Evolutionary conservation across 1,284 basidiomycete species (phyloP).

Genomic region (Puccinia polysora): DNA sequence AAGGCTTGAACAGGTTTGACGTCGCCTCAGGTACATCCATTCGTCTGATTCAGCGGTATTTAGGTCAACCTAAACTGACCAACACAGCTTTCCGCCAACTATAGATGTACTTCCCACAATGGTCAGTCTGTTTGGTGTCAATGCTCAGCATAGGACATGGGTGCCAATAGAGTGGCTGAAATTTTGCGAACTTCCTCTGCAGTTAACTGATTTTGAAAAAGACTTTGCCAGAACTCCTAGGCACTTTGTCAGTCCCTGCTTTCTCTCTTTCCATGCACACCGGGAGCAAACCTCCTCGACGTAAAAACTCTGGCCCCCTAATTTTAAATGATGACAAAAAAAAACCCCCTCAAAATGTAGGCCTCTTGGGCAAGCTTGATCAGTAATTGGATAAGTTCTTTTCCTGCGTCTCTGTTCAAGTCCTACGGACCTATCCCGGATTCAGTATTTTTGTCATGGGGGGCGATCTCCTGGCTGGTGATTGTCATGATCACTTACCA

Average conservation of each 20-base stretch:
- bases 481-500: conserved; percentile 32
- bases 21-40: neutral
- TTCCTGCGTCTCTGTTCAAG: conserved; percentile 32
- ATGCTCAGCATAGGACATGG: neutral
- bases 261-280: neutral
- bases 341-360: neutral
- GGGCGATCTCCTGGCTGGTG: conserved; percentile 26
- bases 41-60: neutral
- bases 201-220: conserved; percentile 32
- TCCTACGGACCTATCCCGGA: conserved; percentile 18
- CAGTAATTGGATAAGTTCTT: conserved; percentile 42
- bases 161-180: neutral
- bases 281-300: neutral
- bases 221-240: conserved; percentile 37
- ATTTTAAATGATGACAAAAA: neutral
- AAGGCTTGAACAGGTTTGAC: neutral
- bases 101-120: conserved; percentile 39
- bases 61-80: neutral
- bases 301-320: neutral
- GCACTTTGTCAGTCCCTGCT: conserved; percentile 8
- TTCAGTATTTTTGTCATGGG: conserved; percentile 42
- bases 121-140: conserved; percentile 10
- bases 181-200: neutral
- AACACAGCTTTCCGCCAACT: neutral
- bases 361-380: conserved; percentile 21